Conservation (phyloP, 2,329 filamentous ascomycete species). For the Aciculosporium take region DNA sequence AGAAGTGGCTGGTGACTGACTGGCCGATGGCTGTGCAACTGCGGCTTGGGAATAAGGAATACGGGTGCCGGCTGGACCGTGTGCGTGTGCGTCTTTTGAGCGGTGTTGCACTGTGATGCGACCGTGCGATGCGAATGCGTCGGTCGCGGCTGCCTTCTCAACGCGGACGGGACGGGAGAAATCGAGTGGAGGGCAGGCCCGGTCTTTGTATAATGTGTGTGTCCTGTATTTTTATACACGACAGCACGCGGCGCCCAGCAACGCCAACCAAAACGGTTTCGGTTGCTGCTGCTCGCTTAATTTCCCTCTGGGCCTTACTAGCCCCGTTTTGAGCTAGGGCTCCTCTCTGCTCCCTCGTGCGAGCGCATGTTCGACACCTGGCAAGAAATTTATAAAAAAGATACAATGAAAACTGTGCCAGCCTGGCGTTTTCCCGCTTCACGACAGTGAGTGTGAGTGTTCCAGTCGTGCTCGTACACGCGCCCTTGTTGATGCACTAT, state of each 20-base stretch:
- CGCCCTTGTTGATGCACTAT: no score
- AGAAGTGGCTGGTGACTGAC: slow-evolving; percentile 3
- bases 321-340: slow-evolving; percentile 12
- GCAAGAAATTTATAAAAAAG: no score
- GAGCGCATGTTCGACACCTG: background rate
- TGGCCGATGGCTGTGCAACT: slow-evolving; percentile 3
- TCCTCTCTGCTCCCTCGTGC: slow-evolving; percentile 1
- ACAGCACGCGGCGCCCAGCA: slow-evolving; percentile 10
- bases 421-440: no score
- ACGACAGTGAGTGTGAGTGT: no score
- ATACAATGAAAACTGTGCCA: background rate
- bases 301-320: slow-evolving; percentile 21
- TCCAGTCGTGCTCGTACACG: no score
- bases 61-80: background rate
- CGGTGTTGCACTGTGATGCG: slow-evolving; percentile 1
- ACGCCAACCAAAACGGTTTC: slow-evolving; percentile 22
- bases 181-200: slow-evolving; percentile 29
- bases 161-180: slow-evolving; percentile 18
- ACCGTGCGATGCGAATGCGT: background rate
- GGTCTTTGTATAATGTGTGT: slow-evolving; percentile 30
- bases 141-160: slow-evolving; percentile 3
- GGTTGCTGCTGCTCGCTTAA: slow-evolving; percentile 21
- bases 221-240: slow-evolving; percentile 33
- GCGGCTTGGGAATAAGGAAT: background rate
- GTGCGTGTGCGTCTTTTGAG: background rate